These are phyloP conservation scores for Kuraishia molischiana DNA, from an alignment of 805 yeast species.

Conservation along the genomic window DNA sequence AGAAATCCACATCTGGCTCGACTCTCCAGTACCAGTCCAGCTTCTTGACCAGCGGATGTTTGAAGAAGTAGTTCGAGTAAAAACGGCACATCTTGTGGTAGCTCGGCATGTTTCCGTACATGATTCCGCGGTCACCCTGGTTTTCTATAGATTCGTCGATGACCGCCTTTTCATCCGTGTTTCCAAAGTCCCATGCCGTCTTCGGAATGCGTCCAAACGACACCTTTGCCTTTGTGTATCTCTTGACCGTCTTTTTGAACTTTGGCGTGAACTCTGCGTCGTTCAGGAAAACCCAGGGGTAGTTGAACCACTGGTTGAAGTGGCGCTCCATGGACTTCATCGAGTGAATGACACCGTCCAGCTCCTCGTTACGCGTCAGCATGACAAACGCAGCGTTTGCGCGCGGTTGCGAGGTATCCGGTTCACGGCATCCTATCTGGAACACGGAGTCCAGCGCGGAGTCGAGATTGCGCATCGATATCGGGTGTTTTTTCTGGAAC, in stretches of 20 bases:
- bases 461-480: conserved; percentile 15
- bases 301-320: conserved; percentile 88
- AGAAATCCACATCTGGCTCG: conserved; percentile 87
- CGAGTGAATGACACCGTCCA: conserved; percentile 66
- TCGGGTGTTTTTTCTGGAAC: conserved; percentile 11
- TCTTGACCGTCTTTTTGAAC: conserved; percentile 43
- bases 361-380: conserved; percentile 71
- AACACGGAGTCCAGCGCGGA: conserved; percentile 19
- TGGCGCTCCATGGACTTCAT: conserved; percentile 73
- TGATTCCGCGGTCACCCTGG: conserved; percentile 77
- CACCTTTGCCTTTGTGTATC: conserved; percentile 49
- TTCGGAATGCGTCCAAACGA: conserved; percentile 61
- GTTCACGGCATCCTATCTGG: conserved; percentile 22
- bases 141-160: conserved; percentile 49
- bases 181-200: conserved; percentile 65
- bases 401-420: conserved; percentile 20
- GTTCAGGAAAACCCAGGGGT: conserved; percentile 87
- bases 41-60: conserved; percentile 61
- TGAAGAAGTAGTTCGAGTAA: conserved; percentile 74
- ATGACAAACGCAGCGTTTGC: conserved; percentile 84
- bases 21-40: conserved; percentile 95
- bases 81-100: conserved; percentile 96
- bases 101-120: conserved; percentile 75
- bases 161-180: conserved; percentile 27
- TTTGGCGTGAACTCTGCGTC: conserved; percentile 63